Evolutionary conservation across 2,329 filamentous ascomycete genomes (phyloP), one percentile per base, ranked within the genome.

Genomic region (Microdochium paspali): DNA sequence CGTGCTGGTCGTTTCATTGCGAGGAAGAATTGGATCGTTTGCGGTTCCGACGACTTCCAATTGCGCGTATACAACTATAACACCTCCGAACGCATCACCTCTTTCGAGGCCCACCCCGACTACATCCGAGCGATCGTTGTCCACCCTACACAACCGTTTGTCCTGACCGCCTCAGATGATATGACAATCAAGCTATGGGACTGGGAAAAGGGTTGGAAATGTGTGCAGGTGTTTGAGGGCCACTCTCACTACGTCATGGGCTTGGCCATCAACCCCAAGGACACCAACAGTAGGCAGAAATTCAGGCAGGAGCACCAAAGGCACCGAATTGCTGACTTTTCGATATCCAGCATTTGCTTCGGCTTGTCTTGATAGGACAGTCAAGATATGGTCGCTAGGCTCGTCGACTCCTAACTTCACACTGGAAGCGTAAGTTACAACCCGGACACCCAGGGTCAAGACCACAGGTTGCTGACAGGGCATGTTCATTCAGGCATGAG

Each of bases 131-230:
- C 93, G 45, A 96, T 98, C 58, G 89, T 85, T 53, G 88, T 98
- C 31, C 93, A 98, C 66, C 93, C 93, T 6, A 90, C 90, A 42
- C 90, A 95, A 63, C 90, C 93, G 1, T 97, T 96, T 61, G 88
- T 97, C 46, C 76, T 98, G 50, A 98, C 93, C 47, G 93, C 93
- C 54, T 93, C 87, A 54, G 90, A 96, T 85, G 90, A 96, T 65
- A 95, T 95, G 90, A 95, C 90, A 49, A 95, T 96, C 64, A 95
- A 93, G 76, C 77, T 96, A 45, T 98, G 93, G 90, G 90, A 98
- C 66, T 98, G 93, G 93, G 93, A 98, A 59, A 94, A 93, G 68
- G 82, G 82, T 57, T 98, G 93, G 93, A 95, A 96, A 67, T 97
- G 91, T 63, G 88, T 97, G 26, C 90, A 95, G 66, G 82, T 95